These are phyloP conservation scores for Trichoderma cornu-damae DNA, from an alignment of 2,329 filamentous ascomycete species.

Conservation along the genomic window DNA sequence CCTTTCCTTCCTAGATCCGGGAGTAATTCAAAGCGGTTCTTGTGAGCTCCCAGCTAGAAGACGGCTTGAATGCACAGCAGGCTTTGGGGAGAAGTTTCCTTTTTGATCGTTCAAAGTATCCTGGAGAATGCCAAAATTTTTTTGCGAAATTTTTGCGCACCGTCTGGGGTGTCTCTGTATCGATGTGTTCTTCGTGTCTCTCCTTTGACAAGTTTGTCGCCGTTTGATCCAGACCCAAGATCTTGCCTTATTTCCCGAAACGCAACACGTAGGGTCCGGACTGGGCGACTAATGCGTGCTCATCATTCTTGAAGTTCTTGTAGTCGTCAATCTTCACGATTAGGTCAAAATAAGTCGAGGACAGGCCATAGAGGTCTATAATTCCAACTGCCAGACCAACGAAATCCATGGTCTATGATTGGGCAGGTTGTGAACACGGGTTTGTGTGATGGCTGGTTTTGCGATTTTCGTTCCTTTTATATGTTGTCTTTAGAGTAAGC, in stretches of 20 bases:
- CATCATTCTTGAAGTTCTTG: constrained; percentile 18
- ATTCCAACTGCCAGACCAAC: constrained; percentile 21
- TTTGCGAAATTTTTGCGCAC: constrained; percentile 7
- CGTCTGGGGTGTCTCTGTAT: neutral
- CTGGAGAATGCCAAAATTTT: constrained; percentile 16
- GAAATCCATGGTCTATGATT: constrained; percentile 21
- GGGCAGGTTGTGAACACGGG: neutral
- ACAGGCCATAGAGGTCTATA: constrained; percentile 20
- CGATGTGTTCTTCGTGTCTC: constrained; percentile 19
- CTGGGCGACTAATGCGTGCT: constrained; percentile 8
- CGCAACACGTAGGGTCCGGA: constrained; percentile 20
- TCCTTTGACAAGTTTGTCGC: neutral
- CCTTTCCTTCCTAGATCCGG: constrained; percentile 12
- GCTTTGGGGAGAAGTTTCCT: neutral
- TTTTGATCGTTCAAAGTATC: neutral
- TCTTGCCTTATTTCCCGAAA: constrained; percentile 24
- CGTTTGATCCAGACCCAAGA: constrained; percentile 21
- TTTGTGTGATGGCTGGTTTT: too few relatives aligned
- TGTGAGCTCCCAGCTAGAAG: neutral
- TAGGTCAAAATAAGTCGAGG: constrained; percentile 22
- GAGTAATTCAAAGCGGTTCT: neutral
- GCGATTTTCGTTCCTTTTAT: too few relatives aligned
- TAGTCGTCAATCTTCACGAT: constrained; percentile 21
- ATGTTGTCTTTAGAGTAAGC: too few relatives aligned
- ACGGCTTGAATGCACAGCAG: neutral